phyloP scores from a whole-genome alignment of 2,329 filamentous ascomycete genomes.

The Botrytis deweyae region DNA sequence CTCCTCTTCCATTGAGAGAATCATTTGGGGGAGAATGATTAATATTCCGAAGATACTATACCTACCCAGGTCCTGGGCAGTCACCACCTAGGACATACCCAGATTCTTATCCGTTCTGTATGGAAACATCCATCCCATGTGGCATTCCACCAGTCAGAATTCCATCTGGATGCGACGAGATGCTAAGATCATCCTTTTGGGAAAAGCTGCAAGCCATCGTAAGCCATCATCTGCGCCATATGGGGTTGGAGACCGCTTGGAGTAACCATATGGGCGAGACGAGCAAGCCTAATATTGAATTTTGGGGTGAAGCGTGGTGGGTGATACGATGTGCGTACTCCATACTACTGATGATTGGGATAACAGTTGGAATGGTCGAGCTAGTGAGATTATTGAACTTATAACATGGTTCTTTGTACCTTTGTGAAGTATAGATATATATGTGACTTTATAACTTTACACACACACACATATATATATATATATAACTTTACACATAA shows the following conservation, averaged over 20 bases:
- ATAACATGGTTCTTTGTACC: background rate
- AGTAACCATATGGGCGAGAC: background rate
- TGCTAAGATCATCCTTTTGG: background rate
- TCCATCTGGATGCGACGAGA: background rate
- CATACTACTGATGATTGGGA: background rate
- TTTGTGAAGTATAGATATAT: background rate
- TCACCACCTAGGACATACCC: background rate
- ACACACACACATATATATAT: no score
- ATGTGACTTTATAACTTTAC: no score
- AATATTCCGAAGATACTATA: background rate
- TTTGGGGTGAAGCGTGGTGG: background rate
- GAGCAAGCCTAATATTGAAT: slow-evolving; percentile 8
- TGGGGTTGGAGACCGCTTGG: background rate
- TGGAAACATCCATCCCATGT: background rate
- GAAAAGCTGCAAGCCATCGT: background rate
- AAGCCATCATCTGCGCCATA: background rate
- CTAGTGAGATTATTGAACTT: background rate
- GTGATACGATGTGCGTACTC: background rate
- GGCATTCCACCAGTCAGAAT: background rate
- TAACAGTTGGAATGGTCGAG: background rate
- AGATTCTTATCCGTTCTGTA: background rate
- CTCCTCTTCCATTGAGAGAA: background rate
- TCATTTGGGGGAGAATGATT: background rate
- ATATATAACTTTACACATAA: no score
- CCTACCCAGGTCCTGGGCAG: background rate